Evolutionary conservation across 1,284 basidiomycete genomes (phyloP).

Genomic region (Uromyces viciae-fabae): DNA sequence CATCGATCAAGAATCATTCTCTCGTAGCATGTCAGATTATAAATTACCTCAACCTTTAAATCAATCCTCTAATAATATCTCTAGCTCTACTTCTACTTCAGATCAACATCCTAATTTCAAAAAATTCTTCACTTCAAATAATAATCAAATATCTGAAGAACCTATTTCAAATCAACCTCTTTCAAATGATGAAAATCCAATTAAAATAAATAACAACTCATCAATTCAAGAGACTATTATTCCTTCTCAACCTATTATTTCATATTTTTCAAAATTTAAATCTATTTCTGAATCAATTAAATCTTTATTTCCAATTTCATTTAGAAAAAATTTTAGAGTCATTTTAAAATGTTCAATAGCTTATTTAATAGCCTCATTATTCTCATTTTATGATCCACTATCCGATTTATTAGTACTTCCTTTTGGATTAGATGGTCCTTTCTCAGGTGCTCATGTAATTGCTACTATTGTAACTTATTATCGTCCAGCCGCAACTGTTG

Average conservation of each 20-base stretch:
- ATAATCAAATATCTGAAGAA: too few relatives aligned
- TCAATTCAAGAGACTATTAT: background rate
- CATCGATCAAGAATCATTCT: conserved; percentile 17
- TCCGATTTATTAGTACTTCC: conserved; percentile 51
- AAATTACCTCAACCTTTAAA: background rate
- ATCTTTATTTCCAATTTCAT: background rate
- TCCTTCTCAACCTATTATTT: background rate
- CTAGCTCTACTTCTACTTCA: too few relatives aligned
- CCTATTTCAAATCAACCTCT: too few relatives aligned
- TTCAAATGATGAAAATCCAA: too few relatives aligned
- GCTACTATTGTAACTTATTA: conserved; percentile 45
- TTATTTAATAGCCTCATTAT: conserved; percentile 83
- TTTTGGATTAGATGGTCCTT: conserved; percentile 51
- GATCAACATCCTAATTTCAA: too few relatives aligned
- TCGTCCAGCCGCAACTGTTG: conserved; percentile 39
- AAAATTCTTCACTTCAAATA: too few relatives aligned
- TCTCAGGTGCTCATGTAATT: conserved; percentile 50
- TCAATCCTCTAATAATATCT: too few relatives aligned
- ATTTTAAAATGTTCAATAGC: conserved; percentile 86
- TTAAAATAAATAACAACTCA: too few relatives aligned
- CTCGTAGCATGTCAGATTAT: conserved; percentile 1
- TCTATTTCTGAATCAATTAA: background rate
- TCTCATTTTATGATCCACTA: conserved; percentile 73
- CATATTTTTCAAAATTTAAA: background rate
- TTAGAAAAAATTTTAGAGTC: conserved; percentile 60